Conservation (phyloP, 2,329 filamentous ascomycete genomes). For the Fusarium sp. region DNA sequence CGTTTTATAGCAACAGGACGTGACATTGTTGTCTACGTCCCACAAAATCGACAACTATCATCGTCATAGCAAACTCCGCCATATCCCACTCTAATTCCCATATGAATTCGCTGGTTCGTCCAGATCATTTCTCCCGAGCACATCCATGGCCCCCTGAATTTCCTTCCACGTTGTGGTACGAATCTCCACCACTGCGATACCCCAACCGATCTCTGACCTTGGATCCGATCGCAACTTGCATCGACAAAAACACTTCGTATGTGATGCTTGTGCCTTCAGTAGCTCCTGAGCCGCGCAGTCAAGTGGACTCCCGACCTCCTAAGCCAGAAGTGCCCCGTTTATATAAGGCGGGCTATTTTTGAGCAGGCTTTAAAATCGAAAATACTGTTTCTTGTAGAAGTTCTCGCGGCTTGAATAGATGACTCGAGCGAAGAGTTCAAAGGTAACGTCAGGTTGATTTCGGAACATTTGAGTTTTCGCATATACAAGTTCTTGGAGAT, state of each 20-base stretch:
- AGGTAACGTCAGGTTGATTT: slow-evolving; percentile 52
- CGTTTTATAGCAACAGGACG: neutral
- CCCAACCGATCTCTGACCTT: slow-evolving; percentile 38
- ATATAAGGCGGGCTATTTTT: slow-evolving; percentile 65
- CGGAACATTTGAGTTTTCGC: slow-evolving; percentile 51
- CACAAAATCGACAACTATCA: neutral
- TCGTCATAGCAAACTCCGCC: neutral
- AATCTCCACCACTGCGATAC: slow-evolving; percentile 42
- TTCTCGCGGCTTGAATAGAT: slow-evolving; percentile 65
- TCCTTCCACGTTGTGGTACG: slow-evolving; percentile 44
- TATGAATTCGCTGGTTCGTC: slow-evolving; percentile 24
- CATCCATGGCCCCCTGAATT: slow-evolving; percentile 38
- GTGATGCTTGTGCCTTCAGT: slow-evolving; percentile 22
- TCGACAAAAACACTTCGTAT: slow-evolving; percentile 46
- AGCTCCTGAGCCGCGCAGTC: slow-evolving; percentile 42
- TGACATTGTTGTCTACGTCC: neutral
- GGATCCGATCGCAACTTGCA: slow-evolving; percentile 42
- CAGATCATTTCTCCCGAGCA: slow-evolving; percentile 43
- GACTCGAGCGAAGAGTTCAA: slow-evolving; percentile 73
- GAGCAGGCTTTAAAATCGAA: slow-evolving; percentile 72
- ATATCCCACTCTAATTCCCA: neutral
- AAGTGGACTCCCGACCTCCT: slow-evolving; percentile 41
- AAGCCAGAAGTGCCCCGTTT: slow-evolving; percentile 43
- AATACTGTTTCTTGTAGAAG: slow-evolving; percentile 63
- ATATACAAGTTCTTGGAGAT: slow-evolving; percentile 67